These are phyloP conservation scores for Limnanthes douglasii DNA, from an alignment of 345 rosid genomes.

Conservation along the genomic window DNA sequence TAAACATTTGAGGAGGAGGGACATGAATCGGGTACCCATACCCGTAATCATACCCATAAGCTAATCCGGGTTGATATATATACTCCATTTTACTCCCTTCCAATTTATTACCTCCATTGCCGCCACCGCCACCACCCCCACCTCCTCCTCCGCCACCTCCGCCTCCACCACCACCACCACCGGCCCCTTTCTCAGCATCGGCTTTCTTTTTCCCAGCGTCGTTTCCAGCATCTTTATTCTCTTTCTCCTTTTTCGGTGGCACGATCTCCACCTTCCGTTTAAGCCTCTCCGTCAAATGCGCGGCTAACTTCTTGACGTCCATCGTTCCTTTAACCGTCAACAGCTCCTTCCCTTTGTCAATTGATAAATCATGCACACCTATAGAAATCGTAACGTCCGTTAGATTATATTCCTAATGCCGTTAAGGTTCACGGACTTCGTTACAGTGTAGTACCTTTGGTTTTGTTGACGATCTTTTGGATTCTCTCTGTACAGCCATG, in stretches of 20 bases:
- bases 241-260: constrained; percentile 45
- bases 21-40: constrained; percentile 12
- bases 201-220: constrained; percentile 9
- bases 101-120: constrained; percentile 14
- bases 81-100: constrained; percentile 27
- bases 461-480: constrained; percentile 21
- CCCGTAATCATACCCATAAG: constrained; percentile 14
- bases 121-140: constrained; percentile 12
- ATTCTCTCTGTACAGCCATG: constrained; percentile 50
- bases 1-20: constrained; percentile 31
- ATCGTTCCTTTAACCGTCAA: constrained; percentile 67
- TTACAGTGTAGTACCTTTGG: constrained; percentile 18
- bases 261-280: constrained; percentile 53
- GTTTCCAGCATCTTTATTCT: constrained; percentile 28
- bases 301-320: constrained; percentile 38
- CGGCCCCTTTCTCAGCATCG: constrained; percentile 9
- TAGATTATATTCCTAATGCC: no score
- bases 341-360: constrained; percentile 41
- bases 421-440: no score
- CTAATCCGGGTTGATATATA: constrained; percentile 19
- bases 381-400: no score
- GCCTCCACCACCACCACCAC: constrained; percentile 14
- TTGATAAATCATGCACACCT: constrained; percentile 40
- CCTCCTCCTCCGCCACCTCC: constrained; percentile 15
- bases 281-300: constrained; percentile 32